Evolutionary conservation across 768 basidiomycete species (phyloP).

Genomic region (Lyophyllum semitale): DNA sequence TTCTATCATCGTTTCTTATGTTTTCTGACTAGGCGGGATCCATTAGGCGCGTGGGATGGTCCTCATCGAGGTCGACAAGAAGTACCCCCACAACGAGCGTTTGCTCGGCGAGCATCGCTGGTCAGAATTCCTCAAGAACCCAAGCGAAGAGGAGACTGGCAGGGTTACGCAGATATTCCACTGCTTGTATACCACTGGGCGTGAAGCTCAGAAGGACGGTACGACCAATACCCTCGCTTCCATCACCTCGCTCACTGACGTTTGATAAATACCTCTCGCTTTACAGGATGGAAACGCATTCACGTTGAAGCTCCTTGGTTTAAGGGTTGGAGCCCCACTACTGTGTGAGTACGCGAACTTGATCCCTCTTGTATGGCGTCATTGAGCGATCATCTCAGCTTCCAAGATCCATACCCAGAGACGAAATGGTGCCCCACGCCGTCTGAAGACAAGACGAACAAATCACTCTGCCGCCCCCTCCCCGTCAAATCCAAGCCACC

Average conservation of each 20-base stretch:
- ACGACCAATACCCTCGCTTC: too few relatives aligned
- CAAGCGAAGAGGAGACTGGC: conserved; percentile 35
- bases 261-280: not conserved
- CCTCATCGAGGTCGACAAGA: conserved; percentile 47
- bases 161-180: conserved; percentile 44
- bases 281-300: conserved; percentile 52
- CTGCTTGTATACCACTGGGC: conserved; percentile 39
- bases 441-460: conserved; percentile 43
- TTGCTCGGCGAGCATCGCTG: conserved; percentile 56
- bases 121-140: conserved; percentile 44
- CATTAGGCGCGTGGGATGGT: conserved; percentile 46
- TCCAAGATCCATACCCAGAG: conserved; percentile 41
- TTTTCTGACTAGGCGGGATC: conserved; percentile 3
- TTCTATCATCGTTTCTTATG: not conserved
- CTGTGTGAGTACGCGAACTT: conserved; percentile 27
- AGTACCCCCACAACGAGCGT: conserved; percentile 31
- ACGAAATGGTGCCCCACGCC: conserved; percentile 43
- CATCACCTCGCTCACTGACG: not conserved
- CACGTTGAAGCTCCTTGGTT: conserved; percentile 45
- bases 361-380: not conserved
- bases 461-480: conserved; percentile 44
- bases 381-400: conserved; percentile 12
- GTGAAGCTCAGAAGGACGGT: conserved; percentile 54
- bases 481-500: conserved; percentile 35
- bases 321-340: conserved; percentile 33